Evolutionary conservation across 1,284 basidiomycete genomes (phyloP).

Genomic region (Cryptococcus deneoformans): DNA sequence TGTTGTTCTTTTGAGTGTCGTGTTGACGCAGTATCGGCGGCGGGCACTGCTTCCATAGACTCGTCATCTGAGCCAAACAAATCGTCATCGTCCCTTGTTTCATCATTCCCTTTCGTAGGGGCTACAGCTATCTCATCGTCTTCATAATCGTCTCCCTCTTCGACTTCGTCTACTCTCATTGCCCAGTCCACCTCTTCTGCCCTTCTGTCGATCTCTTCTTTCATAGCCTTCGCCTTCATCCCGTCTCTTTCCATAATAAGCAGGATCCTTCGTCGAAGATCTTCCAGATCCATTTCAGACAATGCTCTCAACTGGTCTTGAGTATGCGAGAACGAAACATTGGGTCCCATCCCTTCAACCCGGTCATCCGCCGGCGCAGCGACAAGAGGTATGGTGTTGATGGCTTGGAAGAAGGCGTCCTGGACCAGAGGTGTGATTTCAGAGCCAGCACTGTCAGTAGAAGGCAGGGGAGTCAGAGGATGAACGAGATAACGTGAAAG

Average conservation of each 20-base stretch:
- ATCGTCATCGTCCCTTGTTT: conserved; percentile 23
- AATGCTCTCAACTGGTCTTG: conserved; percentile 16
- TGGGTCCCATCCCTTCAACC: no score
- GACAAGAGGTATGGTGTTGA: conserved; percentile 25
- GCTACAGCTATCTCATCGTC: conserved; percentile 19
- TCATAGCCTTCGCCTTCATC: conserved; percentile 19
- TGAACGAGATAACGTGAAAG: conserved; percentile 32
- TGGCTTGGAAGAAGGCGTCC: conserved; percentile 36
- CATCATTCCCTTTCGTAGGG: conserved; percentile 1
- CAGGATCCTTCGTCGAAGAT: conserved; percentile 12
- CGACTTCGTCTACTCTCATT: conserved; percentile 26
- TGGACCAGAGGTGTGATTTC: conserved; percentile 23
- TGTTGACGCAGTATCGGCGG: background rate
- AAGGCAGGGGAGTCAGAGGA: conserved; percentile 34
- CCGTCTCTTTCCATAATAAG: conserved; percentile 18
- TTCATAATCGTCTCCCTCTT: conserved; percentile 15
- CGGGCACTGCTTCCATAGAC: conserved; percentile 2
- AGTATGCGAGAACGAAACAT: background rate
- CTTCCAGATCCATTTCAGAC: conserved; percentile 19
- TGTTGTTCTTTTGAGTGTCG: conserved; percentile 1
- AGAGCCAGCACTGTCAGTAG: background rate
- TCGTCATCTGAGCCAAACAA: conserved; percentile 21
- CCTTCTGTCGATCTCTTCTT: conserved; percentile 22
- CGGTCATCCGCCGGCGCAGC: background rate
- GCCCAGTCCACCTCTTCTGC: conserved; percentile 32